Percentiles rank a stretch among this genome's conserved stretches.
Conservation (phyloP, 441 rosid species). For the Jatropha podagrica region DNA sequence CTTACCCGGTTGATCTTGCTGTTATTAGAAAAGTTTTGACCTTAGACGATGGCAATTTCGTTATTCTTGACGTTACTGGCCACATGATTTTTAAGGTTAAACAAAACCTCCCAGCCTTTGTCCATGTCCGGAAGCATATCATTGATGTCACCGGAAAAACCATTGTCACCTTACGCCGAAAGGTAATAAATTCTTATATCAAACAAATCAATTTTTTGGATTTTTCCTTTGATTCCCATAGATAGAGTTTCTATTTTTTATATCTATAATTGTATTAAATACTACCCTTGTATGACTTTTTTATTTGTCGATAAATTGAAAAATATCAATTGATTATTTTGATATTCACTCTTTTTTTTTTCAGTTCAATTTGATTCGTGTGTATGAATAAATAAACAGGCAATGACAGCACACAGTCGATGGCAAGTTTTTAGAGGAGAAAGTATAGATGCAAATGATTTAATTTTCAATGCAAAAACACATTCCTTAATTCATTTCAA, state of each 20-base stretch:
- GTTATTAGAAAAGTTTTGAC: conserved; percentile 23
- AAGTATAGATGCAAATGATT: background rate
- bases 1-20: conserved; percentile 28
- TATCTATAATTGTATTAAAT: too few relatives aligned
- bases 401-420: background rate
- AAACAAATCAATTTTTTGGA: too few relatives aligned
- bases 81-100: conserved; percentile 32
- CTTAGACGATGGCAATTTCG: conserved; percentile 21
- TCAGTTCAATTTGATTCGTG: background rate
- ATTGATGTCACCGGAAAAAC: conserved; percentile 33
- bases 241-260: too few relatives aligned
- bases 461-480: conserved; percentile 1
- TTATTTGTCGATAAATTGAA: too few relatives aligned
- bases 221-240: too few relatives aligned
- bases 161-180: conserved; percentile 28
- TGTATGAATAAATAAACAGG: background rate
- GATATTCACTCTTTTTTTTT: background rate
- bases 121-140: conserved; percentile 22
- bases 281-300: too few relatives aligned
- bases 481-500: background rate
- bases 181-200: conserved; percentile 23
- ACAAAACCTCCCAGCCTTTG: conserved; percentile 19
- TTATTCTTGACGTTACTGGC: conserved; percentile 27
- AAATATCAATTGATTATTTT: too few relatives aligned
- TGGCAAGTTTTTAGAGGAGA: conserved; percentile 7